A percentile compares a stretch with the other conserved stretches of the same genome.
phyloP scores from a whole-genome alignment of 176 grass and related monocot genomes.

The Ampelocalamus luodianensis region DNA sequence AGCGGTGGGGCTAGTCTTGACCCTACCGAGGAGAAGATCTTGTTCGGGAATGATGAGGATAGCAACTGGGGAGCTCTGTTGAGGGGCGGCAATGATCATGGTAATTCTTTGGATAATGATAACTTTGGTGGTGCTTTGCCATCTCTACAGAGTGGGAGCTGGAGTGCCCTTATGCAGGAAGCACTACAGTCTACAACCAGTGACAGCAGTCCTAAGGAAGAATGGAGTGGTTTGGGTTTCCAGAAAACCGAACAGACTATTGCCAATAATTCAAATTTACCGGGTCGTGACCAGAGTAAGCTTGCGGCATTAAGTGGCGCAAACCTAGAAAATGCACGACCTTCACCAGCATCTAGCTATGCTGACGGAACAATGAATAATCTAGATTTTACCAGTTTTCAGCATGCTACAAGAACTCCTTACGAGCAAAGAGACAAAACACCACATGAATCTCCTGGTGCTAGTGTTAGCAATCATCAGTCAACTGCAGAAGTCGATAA shows the following conservation, averaged over 20 bases:
- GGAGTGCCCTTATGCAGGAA: conserved; percentile 99
- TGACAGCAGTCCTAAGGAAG: conserved; percentile 78
- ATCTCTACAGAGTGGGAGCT: conserved; percentile 85
- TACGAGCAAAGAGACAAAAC: conserved; percentile 57
- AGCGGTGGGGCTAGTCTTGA: conserved; percentile 80
- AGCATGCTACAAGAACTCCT: conserved; percentile 49
- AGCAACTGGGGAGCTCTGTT: conserved; percentile 82
- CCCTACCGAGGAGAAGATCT: conserved; percentile 85
- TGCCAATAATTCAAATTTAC: conserved; percentile 41
- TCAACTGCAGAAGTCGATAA: conserved; percentile 57
- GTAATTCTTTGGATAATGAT: conserved; percentile 61
- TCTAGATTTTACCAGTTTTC: conserved; percentile 62
- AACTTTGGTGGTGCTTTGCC: conserved; percentile 63
- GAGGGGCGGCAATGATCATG: conserved; percentile 57
- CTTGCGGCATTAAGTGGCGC: conserved; percentile 44
- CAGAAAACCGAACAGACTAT: conserved; percentile 67
- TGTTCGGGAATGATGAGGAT: conserved; percentile 76
- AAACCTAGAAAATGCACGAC: conserved; percentile 51
- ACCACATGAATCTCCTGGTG: conserved; percentile 44
- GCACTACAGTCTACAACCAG: conserved; percentile 80
- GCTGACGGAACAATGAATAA: conserved; percentile 56
- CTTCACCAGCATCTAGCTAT: conserved; percentile 44
- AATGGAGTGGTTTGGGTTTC: conserved; percentile 74
- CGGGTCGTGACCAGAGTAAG: conserved; percentile 48
- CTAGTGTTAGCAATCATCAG: conserved; percentile 46